phyloP scores from a whole-genome alignment of 1,284 basidiomycete genomes.

The Ceratobasidium theobromae region DNA sequence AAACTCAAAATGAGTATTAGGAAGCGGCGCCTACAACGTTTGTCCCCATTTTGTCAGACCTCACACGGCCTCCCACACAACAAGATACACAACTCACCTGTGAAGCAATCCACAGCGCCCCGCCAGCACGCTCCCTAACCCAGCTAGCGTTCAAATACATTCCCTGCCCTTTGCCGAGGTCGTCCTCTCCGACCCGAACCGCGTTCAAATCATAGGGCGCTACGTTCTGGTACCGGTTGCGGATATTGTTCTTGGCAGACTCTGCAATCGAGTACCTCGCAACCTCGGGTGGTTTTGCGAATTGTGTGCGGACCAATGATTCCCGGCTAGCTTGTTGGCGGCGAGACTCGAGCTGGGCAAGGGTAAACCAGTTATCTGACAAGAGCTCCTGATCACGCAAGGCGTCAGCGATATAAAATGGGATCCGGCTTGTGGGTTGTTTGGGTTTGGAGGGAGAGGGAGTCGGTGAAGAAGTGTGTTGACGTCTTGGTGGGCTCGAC shows the following conservation, averaged over 20 bases:
- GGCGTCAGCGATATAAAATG: not conserved
- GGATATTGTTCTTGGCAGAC: conserved; percentile 45
- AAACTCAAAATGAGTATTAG: conserved; percentile 68
- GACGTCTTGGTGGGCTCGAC: not conserved
- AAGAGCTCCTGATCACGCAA: conserved; percentile 15
- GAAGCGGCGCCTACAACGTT: conserved; percentile 59
- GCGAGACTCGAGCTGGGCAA: conserved; percentile 3
- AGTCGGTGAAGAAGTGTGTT: not conserved
- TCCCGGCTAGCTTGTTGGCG: conserved; percentile 16
- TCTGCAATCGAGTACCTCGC: conserved; percentile 32
- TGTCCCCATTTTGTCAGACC: not conserved
- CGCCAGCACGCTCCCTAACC: conserved; percentile 69
- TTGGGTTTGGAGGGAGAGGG: not conserved
- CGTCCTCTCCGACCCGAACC: conserved; percentile 49
- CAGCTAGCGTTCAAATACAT: conserved; percentile 82
- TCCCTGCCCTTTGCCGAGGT: conserved; percentile 34
- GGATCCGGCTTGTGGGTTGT: not conserved
- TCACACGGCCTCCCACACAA: not conserved
- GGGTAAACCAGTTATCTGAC: conserved; percentile 6
- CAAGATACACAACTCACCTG: conserved; percentile 47
- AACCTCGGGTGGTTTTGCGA: conserved; percentile 17
- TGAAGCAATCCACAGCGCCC: conserved; percentile 78
- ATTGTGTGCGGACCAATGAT: conserved; percentile 11
- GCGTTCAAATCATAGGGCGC: conserved; percentile 78
- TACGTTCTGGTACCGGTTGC: conserved; percentile 78